These are phyloP conservation scores for Malassezia pachydermatis DNA, from an alignment of 1,284 basidiomycete species.

Conservation along the genomic window DNA sequence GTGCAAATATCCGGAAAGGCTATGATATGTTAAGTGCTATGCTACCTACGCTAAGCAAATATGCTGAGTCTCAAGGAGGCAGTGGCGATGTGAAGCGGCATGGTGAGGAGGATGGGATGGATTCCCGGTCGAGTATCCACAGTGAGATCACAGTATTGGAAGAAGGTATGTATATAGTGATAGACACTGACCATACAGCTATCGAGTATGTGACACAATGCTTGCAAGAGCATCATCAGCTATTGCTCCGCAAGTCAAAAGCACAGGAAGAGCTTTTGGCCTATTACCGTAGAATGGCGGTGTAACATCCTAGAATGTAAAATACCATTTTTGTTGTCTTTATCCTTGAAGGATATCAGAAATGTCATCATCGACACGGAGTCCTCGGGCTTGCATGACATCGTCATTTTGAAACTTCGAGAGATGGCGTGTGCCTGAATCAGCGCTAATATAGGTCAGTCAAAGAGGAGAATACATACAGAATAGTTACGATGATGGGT, in stretches of 20 bases:
- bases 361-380: conserved; percentile 32
- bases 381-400: conserved; percentile 18
- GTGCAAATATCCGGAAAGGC: conserved; percentile 19
- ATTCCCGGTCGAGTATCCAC: background rate
- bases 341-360: conserved; percentile 27
- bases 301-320: too few relatives aligned
- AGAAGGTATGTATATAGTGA: background rate
- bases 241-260: conserved; percentile 1
- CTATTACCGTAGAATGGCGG: background rate
- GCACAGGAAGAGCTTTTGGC: conserved; percentile 4
- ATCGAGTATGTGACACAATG: background rate
- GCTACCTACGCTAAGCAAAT: background rate
- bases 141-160: conserved; percentile 10
- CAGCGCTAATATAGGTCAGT: conserved; percentile 18
- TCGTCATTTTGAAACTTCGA: conserved; percentile 45
- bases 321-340: conserved; percentile 1
- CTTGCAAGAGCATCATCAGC: conserved; percentile 3
- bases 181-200: background rate
- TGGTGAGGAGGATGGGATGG: background rate
- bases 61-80: background rate
- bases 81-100: background rate
- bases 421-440: conserved; percentile 40
- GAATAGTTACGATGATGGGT: conserved; percentile 41
- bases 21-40: conserved; percentile 12
- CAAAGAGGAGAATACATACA: conserved; percentile 12